phyloP scores from a whole-genome alignment of 148 eudicot species.

The Amaranthus palmeri region DNA sequence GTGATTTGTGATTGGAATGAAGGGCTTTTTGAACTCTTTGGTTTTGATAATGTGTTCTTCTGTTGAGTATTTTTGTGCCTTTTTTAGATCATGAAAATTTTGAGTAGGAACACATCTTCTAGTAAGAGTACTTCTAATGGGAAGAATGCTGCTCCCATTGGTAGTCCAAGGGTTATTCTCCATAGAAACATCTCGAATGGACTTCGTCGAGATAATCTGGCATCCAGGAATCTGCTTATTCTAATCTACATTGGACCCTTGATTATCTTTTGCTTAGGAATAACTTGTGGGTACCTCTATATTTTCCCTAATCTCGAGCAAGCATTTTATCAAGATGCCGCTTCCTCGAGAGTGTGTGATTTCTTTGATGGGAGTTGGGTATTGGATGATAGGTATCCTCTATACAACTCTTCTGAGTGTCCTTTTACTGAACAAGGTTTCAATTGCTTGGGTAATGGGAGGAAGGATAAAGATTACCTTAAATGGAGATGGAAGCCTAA shows the following conservation, averaged over 20 bases:
- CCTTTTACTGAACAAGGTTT: constrained; percentile 60
- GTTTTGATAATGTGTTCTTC: constrained; percentile 2
- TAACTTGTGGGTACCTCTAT: constrained; percentile 40
- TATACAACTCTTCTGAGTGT: constrained; percentile 57
- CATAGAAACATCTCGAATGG: constrained; percentile 19
- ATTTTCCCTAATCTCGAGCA: constrained; percentile 36
- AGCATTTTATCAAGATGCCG: constrained; percentile 28
- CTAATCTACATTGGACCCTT: constrained; percentile 38
- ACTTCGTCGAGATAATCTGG: constrained; percentile 27
- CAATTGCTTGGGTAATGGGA: constrained; percentile 64
- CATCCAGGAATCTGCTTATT: constrained; percentile 25
- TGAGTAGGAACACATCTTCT: constrained; percentile 28
- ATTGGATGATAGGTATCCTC: constrained; percentile 42
- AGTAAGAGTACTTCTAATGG: constrained; percentile 38
- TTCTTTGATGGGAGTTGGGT: constrained; percentile 57
- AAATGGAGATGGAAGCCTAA: constrained; percentile 65
- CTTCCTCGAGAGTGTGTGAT: constrained; percentile 29
- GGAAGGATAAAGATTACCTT: constrained; percentile 44
- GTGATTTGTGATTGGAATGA: constrained; percentile 7
- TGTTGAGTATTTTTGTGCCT: constrained; percentile 14
- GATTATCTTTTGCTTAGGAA: constrained; percentile 37
- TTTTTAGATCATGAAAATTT: constrained; percentile 14
- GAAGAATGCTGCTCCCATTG: constrained; percentile 24
- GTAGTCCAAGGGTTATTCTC: constrained; percentile 35
- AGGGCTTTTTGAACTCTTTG: constrained; percentile 11